Base-by-base conservation (phyloP, 1,284 basidiomycete genomes). In the Austroboletus novae-zelandiae region DNA sequence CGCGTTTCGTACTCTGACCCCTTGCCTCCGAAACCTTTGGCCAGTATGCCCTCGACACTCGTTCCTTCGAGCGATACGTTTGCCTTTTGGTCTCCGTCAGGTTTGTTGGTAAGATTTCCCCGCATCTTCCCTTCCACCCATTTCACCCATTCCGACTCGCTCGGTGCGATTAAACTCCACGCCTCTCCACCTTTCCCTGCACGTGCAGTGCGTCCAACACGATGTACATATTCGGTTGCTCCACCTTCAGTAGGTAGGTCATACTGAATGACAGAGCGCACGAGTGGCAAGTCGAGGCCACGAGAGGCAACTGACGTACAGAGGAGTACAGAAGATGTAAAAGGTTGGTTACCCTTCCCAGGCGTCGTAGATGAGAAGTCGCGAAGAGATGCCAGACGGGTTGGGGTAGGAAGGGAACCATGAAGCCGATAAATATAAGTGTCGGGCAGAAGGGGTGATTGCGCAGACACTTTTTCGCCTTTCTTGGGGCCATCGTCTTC, bases 171-270 rank as follows among this genome's bases (percentile, higher is more conserved):
- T 54, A 99, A 85, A 56, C 89, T 87, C 94, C 96, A 99, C 3
- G 93, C 92, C 69, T 98, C 91, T 78, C 86, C 93, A 77, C 69
- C 96, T 81, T 74, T 90, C 17, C 97, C 97, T 2, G 89, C 96
- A 69, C 97, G 91, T 9, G 97, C 97, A 1, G 97, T 99, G 54
- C 97, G 86, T 25, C 97, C 97, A 7, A 99, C 91, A 41, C 97
- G 83, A 72, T 99, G 97, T 6, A 99, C 86, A 62, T 99, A 99
- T 69, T 99, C 97, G 20, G 90, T 97, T 15, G 89, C 88, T 3
- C 97, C 96, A 14, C 94, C 92, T 73, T 99, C 97, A 0, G 97
- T 99, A 0, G 97, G 96, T 25, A 98, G 81, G 68, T 99, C 97
- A 65, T 96, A 96, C 66, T 99, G 97, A 31, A 99, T 77, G 50